Evolutionary conservation across 1,284 basidiomycete genomes (phyloP), one percentile per base, ranked within the genome.

Genomic region (Tylopilus sp.): DNA sequence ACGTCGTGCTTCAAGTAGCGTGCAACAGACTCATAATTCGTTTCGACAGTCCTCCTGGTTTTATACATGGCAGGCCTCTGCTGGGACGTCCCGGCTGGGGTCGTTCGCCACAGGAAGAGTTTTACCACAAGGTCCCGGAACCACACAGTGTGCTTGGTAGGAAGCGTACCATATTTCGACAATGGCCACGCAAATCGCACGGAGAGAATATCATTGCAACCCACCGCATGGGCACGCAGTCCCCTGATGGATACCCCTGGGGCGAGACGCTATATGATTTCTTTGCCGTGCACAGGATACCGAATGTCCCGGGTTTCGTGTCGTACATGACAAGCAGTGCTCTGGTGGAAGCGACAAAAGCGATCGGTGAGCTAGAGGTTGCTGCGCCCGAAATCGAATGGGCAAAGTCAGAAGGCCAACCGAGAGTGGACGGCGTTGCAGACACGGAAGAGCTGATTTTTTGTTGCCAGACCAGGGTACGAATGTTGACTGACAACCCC

Each of bases 251-350:
- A 0, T 66, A 77, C n/a, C 72, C 73, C 10, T 87, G 84, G 86
- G 84, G 82, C 24, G 81, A 77, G 0, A 83, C 82, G 3, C 68
- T 85, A 1, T 81, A 79, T 58, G 84, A 87, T 62, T 81, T 87
- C 57, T 87, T 76, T 63, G 15, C n/a, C 1, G 74, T 81, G 13
- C 16, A 57, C 2, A 77, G 78, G 15, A 15, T 79, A 0, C 78
- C 80, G 0, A 12, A 19, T 9, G 13, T 79, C 0, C 78, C 80
- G 0, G 15, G 22, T 9, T 49, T 69, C 6, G 16, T 67, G 1
- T 72, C 79, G 4, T 70, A 72, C 26, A 74, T 79, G 56, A 80
- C 79, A 7, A 79, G 82, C 19, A 86, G 83, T 68, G 79, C 75
- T 61, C 59, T 85, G 16, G 64, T 73, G 6, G 71, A 68, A n/a